These are phyloP conservation scores for Bacterosira constricta DNA, from an alignment of 108 stramenopile species.

Conservation along the genomic window DNA sequence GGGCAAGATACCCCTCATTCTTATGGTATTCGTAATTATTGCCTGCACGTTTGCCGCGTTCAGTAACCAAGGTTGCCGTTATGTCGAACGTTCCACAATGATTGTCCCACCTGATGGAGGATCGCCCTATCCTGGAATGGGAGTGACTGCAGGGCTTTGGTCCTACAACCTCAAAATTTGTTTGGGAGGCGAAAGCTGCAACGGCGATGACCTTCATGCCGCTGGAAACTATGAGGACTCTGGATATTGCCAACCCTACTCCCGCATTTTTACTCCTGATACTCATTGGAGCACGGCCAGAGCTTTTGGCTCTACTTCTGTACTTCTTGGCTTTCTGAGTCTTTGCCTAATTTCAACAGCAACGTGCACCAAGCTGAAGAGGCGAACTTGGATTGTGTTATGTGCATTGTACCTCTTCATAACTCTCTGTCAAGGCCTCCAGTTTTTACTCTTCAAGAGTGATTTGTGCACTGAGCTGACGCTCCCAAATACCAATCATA, in stretches of 20 bases:
- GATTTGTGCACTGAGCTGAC: conserved; percentile 23
- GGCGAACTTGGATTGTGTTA: conserved; percentile 11
- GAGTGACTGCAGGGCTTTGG: background rate
- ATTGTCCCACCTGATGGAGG: background rate
- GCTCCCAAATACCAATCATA: background rate
- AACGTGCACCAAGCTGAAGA: conserved; percentile 45
- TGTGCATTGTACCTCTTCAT: conserved; percentile 17
- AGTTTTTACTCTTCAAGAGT: conserved; percentile 43
- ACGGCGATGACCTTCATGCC: too few species aligned
- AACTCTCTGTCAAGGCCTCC: conserved; percentile 39
- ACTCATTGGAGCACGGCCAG: conserved; percentile 23
- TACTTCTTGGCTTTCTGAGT: conserved; percentile 26
- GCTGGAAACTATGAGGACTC: conserved; percentile 19
- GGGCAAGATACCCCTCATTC: background rate
- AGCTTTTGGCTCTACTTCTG: conserved; percentile 11
- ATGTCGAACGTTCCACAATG: background rate
- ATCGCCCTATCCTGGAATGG: background rate
- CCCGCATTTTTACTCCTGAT: background rate
- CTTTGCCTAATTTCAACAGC: conserved; percentile 17
- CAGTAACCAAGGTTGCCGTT: background rate
- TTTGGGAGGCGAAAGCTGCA: background rate
- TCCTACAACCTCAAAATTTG: background rate
- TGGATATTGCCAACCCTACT: conserved; percentile 23
- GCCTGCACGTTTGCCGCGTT: background rate
- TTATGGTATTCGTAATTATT: background rate